Evolutionary conservation across 495 filamentous ascomycete species (phyloP), one percentile per base, ranked within the genome.

Genomic region (Aspergillus panamensis): DNA sequence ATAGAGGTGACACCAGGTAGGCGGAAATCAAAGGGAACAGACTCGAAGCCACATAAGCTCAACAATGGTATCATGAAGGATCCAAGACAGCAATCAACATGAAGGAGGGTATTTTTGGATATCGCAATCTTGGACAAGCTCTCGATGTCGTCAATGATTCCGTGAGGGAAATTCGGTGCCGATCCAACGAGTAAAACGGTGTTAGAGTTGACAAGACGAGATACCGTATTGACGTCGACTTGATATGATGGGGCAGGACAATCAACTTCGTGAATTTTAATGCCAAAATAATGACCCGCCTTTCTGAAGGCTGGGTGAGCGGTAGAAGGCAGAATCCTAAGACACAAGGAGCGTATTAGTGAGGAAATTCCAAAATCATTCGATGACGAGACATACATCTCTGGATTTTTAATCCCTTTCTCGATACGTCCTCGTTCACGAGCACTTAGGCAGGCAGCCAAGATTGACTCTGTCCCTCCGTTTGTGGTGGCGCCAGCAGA

Each of bases 41-140:
- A 8, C 16, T 43, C 14, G 73, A 96, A 97, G 44, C 94, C 94
- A 20, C 93, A 92, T 63, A 87, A 87, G 60, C 87, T 83, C 55
- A 98, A 88, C 75, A 93, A 91, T 10, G 94, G 90, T 44, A 97
- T 80, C 29, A 97, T 74, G 80, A 98, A 97, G 39, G 91, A 96
- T 47, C 94, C 94, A n/a, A 98, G 80, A 68, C 94, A 98, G 81
- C 92, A 96, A 73, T 98, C 94, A 37, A 98, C 94, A 69, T 98
- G 94, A 3, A 97, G 82, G 1, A 92, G 92, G 19, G 96, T 77
- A 62, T 84, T 85, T 39, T 86, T 83, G 62, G 84, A 84, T 12
- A 88, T 66, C 1, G 94, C 94, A 14, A 98, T 81, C 44, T 86
- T 89, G 40, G 91, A 96, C 37, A 98, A 82, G 29, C 83, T 80